Evolutionary conservation across 495 filamentous ascomycete species (phyloP).

Genomic region (Xylaria sp.): DNA sequence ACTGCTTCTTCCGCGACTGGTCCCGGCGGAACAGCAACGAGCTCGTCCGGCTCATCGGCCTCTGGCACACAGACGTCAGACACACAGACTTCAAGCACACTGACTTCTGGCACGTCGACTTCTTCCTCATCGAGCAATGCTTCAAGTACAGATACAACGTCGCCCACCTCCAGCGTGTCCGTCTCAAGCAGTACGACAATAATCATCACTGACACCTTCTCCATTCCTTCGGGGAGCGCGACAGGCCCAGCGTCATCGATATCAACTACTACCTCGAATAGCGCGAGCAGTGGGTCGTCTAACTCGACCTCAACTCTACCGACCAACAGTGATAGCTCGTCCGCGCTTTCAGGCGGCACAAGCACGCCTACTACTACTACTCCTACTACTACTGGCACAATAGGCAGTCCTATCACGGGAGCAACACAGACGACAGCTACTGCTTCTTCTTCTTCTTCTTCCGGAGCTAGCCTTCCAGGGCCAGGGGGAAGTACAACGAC

Average conservation of each 20-base stretch:
- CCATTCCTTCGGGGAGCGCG: background rate
- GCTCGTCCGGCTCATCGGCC: background rate
- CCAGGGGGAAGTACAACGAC: background rate
- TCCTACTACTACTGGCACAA: background rate
- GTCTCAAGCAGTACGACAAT: constrained; percentile 1
- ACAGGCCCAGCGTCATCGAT: background rate
- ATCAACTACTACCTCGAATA: background rate
- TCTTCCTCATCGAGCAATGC: background rate
- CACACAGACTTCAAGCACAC: no score
- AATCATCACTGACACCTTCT: background rate
- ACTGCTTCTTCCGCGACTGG: background rate
- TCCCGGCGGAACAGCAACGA: background rate
- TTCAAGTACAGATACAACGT: constrained; percentile 7
- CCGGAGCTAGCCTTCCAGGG: background rate
- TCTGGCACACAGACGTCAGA: background rate
- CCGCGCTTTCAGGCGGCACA: background rate
- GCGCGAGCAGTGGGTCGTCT: background rate
- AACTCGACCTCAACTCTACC: background rate
- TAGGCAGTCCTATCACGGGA: background rate
- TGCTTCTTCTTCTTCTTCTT: background rate
- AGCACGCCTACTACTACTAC: background rate
- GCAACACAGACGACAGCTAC: background rate
- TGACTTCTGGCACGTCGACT: no score
- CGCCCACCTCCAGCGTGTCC: background rate
- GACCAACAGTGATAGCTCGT: background rate